Conservation (phyloP, 2,329 filamentous ascomycete species). For the Nigrospora oryzae region DNA sequence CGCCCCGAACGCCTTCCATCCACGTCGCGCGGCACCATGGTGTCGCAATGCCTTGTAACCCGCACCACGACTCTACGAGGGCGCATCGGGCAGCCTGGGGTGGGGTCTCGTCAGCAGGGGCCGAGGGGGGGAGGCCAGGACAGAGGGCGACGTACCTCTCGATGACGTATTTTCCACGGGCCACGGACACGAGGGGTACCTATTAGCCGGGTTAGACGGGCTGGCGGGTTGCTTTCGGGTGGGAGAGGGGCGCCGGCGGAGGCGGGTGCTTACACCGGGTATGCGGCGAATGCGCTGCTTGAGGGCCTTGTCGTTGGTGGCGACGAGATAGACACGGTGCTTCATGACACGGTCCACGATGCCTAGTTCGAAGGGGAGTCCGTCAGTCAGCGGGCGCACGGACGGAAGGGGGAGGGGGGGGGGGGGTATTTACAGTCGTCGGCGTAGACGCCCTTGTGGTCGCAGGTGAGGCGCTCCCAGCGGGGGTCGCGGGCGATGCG, state of each 20-base stretch:
- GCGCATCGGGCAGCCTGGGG: constrained; percentile 4
- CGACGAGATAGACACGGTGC: constrained; percentile 68
- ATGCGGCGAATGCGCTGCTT: constrained; percentile 5
- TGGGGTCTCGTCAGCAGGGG: neutral
- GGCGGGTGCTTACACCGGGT: neutral
- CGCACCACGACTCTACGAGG: neutral
- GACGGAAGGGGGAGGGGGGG: neutral
- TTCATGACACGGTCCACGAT: constrained; percentile 43
- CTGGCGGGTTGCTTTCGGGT: constrained; percentile 34
- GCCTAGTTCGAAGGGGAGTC: too few species aligned
- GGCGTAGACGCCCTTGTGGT: constrained; percentile 70
- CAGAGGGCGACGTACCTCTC: constrained; percentile 72
- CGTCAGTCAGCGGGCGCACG: neutral
- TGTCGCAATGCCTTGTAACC: neutral
- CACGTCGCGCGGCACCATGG: too few species aligned
- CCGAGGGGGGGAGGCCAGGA: constrained; percentile 26
- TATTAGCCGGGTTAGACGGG: constrained; percentile 73
- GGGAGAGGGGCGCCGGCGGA: constrained; percentile 21
- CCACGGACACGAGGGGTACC: constrained; percentile 72
- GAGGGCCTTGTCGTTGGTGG: constrained; percentile 47
- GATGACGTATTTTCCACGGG: constrained; percentile 86
- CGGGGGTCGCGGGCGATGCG: constrained; percentile 82
- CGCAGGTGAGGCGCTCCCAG: constrained; percentile 78
- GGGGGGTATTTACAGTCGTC: constrained; percentile 64
- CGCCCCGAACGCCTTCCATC: too few species aligned